Percentiles rank a stretch among this genome's conserved stretches.
phyloP scores from a whole-genome alignment of 352 stramenopile genomes.

The Globisporangium abappressorium region DNA sequence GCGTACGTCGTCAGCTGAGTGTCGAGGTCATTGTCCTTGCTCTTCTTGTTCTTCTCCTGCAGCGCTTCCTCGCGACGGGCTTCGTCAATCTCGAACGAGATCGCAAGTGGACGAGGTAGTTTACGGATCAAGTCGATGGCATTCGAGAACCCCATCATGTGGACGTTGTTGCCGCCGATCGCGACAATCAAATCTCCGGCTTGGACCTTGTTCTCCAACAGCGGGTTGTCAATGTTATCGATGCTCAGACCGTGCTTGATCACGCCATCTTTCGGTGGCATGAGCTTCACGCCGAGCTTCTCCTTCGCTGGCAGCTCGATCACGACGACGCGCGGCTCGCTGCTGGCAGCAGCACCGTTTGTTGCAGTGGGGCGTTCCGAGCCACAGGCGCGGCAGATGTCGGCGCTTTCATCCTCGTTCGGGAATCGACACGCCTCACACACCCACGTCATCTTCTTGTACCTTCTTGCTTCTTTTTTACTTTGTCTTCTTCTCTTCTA shows the following conservation, averaged over 20 bases:
- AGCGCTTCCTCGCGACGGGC: constrained; percentile 52
- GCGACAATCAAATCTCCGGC: constrained; percentile 81
- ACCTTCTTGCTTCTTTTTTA: not conserved
- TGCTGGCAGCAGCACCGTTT: constrained; percentile 2
- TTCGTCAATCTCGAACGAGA: constrained; percentile 82
- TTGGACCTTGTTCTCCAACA: constrained; percentile 80
- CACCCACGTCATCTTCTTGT: constrained; percentile 49
- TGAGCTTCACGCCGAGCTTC: constrained; percentile 85
- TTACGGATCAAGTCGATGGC: constrained; percentile 86
- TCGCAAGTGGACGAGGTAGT: constrained; percentile 69
- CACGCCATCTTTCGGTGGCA: constrained; percentile 77
- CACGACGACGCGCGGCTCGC: constrained; percentile 50
- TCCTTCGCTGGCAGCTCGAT: constrained; percentile 83
- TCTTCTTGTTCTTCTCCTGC: constrained; percentile 49
- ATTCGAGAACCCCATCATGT: constrained; percentile 79
- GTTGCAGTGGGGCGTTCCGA: constrained; percentile 33
- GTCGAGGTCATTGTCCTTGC: constrained; percentile 64
- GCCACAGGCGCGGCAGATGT: constrained; percentile 58
- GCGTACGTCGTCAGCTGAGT: constrained; percentile 78
- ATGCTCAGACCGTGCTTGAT: constrained; percentile 82
- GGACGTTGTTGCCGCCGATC: constrained; percentile 71
- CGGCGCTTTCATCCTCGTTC: constrained; percentile 56
- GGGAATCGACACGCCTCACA: constrained; percentile 63
- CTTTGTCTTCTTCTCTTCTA: not conserved
- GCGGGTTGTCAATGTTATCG: constrained; percentile 85